Evolutionary conservation across 2,329 filamentous ascomycete genomes (phyloP).

Genomic region (Fusarium nanum): DNA sequence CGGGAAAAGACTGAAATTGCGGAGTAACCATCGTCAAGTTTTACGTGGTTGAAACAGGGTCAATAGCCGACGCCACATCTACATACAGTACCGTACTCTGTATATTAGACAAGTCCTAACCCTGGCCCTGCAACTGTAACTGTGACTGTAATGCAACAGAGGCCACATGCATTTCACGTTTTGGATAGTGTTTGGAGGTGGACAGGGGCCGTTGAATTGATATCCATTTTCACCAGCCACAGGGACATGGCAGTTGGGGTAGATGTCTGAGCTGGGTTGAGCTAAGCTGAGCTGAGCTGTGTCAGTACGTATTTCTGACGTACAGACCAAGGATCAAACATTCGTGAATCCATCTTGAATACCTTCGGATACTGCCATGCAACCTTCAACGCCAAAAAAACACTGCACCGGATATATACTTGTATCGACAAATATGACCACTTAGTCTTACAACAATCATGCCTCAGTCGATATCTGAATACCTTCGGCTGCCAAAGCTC

Average conservation of each 20-base stretch:
- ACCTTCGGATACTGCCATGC: not conserved
- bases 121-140: not conserved
- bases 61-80: conserved; percentile 46
- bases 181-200: conserved; percentile 15
- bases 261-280: not conserved
- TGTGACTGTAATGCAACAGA: not conserved
- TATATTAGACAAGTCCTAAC: not conserved
- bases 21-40: conserved; percentile 44
- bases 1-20: conserved; percentile 41
- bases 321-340: not conserved
- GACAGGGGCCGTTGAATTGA: not conserved
- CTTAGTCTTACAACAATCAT: not conserved
- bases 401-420: not conserved
- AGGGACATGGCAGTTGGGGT: not conserved
- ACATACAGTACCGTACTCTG: not conserved
- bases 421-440: no score
- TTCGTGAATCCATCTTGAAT: not conserved
- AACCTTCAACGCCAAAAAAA: not conserved
- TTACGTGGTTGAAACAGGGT: conserved; percentile 41
- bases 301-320: not conserved
- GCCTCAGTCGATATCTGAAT: conserved; percentile 61
- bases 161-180: conserved; percentile 20
- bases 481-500: conserved; percentile 74
- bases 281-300: not conserved
- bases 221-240: not conserved